Evolutionary conservation across 805 yeast species (phyloP).

Genomic region (Kluyveromyces wickerhamii): DNA sequence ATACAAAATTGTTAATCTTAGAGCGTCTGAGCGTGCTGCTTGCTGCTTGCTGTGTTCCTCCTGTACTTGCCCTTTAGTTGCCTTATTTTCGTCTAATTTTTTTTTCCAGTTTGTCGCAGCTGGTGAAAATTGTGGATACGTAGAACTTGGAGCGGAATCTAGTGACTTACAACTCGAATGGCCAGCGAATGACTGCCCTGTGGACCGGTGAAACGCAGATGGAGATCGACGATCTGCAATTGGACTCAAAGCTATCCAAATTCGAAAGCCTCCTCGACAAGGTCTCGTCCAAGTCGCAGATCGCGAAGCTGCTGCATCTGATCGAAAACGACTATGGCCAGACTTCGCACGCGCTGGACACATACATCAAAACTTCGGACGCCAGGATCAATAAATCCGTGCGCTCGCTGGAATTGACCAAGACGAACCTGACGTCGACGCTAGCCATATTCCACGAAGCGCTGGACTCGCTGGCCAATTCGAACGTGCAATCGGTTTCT

Average conservation of each 20-base stretch:
- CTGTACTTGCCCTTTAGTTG: too few species aligned
- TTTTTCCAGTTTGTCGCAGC: too few species aligned
- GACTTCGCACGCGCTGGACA: conserved; percentile 12
- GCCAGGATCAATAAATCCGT: conserved; percentile 17
- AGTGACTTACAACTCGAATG: too few species aligned
- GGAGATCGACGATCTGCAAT: conserved; percentile 9
- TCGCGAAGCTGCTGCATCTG: conserved; percentile 18
- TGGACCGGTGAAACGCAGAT: too few species aligned
- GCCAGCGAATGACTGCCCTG: too few species aligned
- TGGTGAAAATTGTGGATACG: too few species aligned
- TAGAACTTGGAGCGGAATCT: too few species aligned
- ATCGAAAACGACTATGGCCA: conserved; percentile 16
- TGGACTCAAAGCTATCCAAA: conserved; percentile 22
- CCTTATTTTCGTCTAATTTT: too few species aligned
- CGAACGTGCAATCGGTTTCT: conserved; percentile 56
- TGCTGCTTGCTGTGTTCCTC: too few species aligned
- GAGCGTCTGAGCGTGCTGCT: too few species aligned
- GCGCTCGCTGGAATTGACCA: conserved; percentile 47
- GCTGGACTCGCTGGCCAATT: conserved; percentile 44
- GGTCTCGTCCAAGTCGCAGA: conserved; percentile 25
- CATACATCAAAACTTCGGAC: conserved; percentile 19
- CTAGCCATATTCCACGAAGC: conserved; percentile 49
- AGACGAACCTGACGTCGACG: conserved; percentile 59
- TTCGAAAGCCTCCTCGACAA: conserved; percentile 22
- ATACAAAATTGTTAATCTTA: too few species aligned